Evolutionary conservation across 2,329 filamentous ascomycete species (phyloP).

Genomic region (Ophiostoma quercus): DNA sequence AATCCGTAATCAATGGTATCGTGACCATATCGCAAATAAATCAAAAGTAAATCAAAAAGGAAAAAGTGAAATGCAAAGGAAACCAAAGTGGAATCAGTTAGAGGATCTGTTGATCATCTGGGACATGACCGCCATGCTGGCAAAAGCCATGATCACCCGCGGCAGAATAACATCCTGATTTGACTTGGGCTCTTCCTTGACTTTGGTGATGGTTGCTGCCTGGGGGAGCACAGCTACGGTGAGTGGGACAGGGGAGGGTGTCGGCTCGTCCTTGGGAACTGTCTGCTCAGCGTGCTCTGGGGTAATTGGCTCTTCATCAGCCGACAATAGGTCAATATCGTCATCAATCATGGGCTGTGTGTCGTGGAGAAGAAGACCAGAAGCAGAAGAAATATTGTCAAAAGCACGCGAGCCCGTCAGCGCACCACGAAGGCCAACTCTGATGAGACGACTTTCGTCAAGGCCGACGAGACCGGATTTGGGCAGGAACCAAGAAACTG

Average conservation of each 20-base stretch:
- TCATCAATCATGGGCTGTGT: not conserved
- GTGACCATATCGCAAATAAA: not conserved
- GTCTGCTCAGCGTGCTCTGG: not conserved
- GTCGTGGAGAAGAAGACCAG: not conserved
- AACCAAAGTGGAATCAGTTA: not conserved
- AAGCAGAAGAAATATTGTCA: slow-evolving; percentile 18
- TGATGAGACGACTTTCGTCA: slow-evolving; percentile 30
- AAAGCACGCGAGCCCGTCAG: slow-evolving; percentile 31
- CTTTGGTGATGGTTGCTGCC: not conserved
- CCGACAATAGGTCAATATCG: slow-evolving; percentile 5
- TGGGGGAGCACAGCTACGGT: not conserved
- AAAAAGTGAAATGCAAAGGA: not conserved
- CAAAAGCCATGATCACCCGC: slow-evolving; percentile 33
- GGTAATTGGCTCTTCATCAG: not conserved
- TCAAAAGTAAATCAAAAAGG: slow-evolving; percentile 1
- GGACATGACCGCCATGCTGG: slow-evolving; percentile 31
- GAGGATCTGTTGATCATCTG: slow-evolving; percentile 27
- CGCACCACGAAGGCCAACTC: slow-evolving; percentile 32
- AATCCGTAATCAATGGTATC: not conserved
- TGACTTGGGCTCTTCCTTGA: not conserved
- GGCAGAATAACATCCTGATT: slow-evolving; percentile 27
- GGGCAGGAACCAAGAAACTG: slow-evolving; percentile 24
- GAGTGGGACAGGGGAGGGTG: not conserved
- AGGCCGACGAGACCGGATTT: slow-evolving; percentile 34
- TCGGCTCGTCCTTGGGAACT: not conserved